Conservation (phyloP, 345 rosid species). For the Eucalyptus paniculata region DNA sequence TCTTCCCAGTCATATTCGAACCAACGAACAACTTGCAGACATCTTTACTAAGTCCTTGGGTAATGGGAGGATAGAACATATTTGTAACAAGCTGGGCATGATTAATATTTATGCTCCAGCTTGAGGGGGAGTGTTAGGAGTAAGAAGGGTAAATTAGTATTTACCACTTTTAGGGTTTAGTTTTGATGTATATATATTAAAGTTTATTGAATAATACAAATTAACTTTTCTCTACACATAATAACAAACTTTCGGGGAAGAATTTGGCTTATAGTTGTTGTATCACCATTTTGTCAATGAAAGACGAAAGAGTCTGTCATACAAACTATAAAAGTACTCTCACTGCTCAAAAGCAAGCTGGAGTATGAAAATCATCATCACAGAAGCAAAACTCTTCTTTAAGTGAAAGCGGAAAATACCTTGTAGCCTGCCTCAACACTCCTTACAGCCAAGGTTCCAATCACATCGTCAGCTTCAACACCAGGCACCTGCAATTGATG, state of each 20-base stretch:
- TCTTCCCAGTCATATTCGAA: no score
- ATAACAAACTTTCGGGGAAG: not conserved
- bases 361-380: not conserved
- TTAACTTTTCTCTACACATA: no score
- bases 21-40: no score
- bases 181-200: no score
- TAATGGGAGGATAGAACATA: no score
- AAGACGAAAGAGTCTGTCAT: not conserved
- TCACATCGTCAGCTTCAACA: constrained; percentile 98
- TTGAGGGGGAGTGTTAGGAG: no score
- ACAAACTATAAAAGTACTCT: not conserved
- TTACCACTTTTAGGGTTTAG: no score
- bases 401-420: constrained; percentile 12
- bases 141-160: no score
- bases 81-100: no score
- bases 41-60: no score
- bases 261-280: not conserved
- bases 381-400: not conserved
- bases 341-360: not conserved
- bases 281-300: not conserved
- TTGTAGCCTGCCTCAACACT: constrained; percentile 76
- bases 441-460: constrained; percentile 84
- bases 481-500: constrained; percentile 67
- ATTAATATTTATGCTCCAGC: no score
- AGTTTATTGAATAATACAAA: no score